Base-by-base conservation (phyloP, 345 rosid genomes). In the Microthlaspi erraticum region DNA sequence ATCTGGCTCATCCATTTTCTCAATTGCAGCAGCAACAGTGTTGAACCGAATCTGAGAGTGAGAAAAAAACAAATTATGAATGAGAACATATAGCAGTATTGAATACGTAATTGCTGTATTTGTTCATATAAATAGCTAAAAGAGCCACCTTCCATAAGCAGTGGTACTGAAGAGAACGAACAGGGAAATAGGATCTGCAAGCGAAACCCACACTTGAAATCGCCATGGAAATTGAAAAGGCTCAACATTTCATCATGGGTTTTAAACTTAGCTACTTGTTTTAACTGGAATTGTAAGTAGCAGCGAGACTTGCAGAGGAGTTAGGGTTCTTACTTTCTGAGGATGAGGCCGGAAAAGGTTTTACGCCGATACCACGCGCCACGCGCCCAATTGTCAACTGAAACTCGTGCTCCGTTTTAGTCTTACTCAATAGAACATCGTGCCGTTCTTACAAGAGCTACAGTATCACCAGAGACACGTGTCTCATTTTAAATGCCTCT, bases 131-230 rank as follows among this genome's bases (percentile, higher is more conserved):
- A 8, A 31, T 19, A 69, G 63, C 37, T 32, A 60, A 60, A 56
- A 42, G 70, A 69, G 48, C 65, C 66, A 89, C 91, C 83, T 77
- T 81, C 76, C 78, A 73, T 53, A 87, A 44, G 74, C 83, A 77
- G 70, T 39, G 72, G 61, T 46, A 68, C 19, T 79, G 62, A 29
- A 83, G 78, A 20, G 78, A 80, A 1, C 84, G 86, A 69, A 80
- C 42, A 64, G 66, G 80, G 6, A 83, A 66, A 51, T 77, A 78
- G 3, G 83, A 80, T 59, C 78, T 81, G 64, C 81, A 83, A 64
- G 79, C 79, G 49, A 77, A 83, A 59, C 78, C 74, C 32, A 82
- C 55, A 32, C 88, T 83, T 2, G 87, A 76, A 77, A 82, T 70
- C 63, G 83, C 81, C 93, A 88, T 88, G 38, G 67, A 19, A 56